These are phyloP conservation scores for Mycena kentingensis DNA, from an alignment of 768 basidiomycete species.

Conservation along the genomic window DNA sequence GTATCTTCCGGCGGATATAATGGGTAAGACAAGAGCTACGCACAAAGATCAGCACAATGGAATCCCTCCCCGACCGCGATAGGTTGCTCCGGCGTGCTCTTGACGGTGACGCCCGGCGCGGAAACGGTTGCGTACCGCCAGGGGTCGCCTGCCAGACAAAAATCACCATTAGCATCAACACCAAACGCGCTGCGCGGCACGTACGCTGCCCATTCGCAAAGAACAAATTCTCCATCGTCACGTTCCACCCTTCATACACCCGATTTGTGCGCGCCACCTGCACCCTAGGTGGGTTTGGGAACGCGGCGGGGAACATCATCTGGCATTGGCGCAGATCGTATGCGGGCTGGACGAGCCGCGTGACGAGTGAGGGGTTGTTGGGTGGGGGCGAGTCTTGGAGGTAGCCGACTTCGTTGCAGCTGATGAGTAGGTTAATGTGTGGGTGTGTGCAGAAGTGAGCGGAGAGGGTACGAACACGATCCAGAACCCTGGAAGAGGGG, in stretches of 20 bases:
- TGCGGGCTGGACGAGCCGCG: conserved; percentile 52
- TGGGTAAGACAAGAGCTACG: conserved; percentile 20
- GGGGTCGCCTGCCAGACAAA: conserved; percentile 55
- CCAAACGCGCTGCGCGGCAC: conserved; percentile 27
- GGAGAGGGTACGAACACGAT: conserved; percentile 47
- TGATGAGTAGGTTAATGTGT: conserved; percentile 25
- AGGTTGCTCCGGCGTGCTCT: conserved; percentile 55
- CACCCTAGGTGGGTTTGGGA: conserved; percentile 48
- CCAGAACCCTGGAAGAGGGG: conserved; percentile 52
- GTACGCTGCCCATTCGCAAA: conserved; percentile 69
- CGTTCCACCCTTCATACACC: conserved; percentile 64
- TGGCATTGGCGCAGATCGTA: conserved; percentile 72
- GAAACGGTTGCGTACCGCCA: conserved; percentile 74
- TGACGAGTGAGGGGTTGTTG: conserved; percentile 47
- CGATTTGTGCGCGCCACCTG: conserved; percentile 46
- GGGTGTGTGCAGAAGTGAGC: neutral
- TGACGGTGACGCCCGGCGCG: conserved; percentile 46
- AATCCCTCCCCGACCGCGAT: conserved; percentile 64
- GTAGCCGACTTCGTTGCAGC: conserved; percentile 73
- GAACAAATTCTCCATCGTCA: conserved; percentile 58
- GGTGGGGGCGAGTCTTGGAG: conserved; percentile 51
- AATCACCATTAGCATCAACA: neutral
- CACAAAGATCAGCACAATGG: conserved; percentile 64
- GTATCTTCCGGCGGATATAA: too few relatives aligned
- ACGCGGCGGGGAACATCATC: conserved; percentile 64